phyloP scores from a whole-genome alignment of 2,329 filamentous ascomycete species.

The Orbilia brochopaga region DNA sequence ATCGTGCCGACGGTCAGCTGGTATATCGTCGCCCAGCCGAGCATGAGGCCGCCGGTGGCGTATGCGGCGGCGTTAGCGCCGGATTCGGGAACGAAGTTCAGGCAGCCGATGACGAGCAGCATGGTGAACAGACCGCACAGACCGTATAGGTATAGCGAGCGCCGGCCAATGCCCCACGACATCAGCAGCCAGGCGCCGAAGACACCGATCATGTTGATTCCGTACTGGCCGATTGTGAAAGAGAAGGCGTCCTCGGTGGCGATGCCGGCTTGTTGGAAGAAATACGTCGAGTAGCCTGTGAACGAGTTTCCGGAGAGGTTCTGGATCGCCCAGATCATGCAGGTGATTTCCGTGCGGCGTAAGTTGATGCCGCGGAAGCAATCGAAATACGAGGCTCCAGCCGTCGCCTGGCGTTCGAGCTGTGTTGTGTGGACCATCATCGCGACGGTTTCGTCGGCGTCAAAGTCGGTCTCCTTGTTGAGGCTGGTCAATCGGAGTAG shows the following conservation, averaged over 20 bases:
- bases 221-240: constrained; percentile 61
- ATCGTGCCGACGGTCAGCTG: constrained; percentile 88
- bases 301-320: constrained; percentile 58
- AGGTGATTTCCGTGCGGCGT: constrained; percentile 76
- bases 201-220: constrained; percentile 73
- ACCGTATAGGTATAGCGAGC: constrained; percentile 56
- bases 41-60: constrained; percentile 83
- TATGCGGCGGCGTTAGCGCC: constrained; percentile 75
- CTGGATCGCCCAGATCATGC: constrained; percentile 61
- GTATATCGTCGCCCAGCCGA: constrained; percentile 81
- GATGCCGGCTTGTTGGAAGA: constrained; percentile 61
- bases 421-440: constrained; percentile 94
- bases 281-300: constrained; percentile 58
- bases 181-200: constrained; percentile 72
- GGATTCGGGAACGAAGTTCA: constrained; percentile 51
- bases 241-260: constrained; percentile 57
- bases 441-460: constrained; percentile 81
- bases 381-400: constrained; percentile 71
- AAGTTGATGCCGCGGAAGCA: constrained; percentile 82
- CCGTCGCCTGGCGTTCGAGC: constrained; percentile 68
- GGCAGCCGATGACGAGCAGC: constrained; percentile 55
- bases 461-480: constrained; percentile 72
- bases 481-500: constrained; percentile 70
- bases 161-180: constrained; percentile 57
- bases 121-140: constrained; percentile 56